These are phyloP conservation scores for Penicillium simplicissimum DNA, from an alignment of 495 filamentous ascomycete genomes.

Conservation along the genomic window DNA sequence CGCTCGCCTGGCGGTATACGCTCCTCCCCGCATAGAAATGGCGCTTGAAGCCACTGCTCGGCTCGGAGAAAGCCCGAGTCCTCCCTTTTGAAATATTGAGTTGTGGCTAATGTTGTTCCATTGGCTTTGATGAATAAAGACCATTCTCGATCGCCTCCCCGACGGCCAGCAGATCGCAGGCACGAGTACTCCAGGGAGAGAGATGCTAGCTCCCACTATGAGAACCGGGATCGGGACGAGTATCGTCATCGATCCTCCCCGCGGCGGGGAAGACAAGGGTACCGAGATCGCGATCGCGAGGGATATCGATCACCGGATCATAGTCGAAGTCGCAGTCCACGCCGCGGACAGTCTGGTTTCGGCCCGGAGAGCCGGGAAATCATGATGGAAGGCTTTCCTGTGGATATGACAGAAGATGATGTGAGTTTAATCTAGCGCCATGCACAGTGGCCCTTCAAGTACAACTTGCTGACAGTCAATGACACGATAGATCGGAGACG, in stretches of 20 bases:
- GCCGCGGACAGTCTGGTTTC: conserved; percentile 44
- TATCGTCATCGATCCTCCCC: conserved; percentile 43
- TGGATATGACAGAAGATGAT: conserved; percentile 63
- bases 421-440: conserved; percentile 30
- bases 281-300: conserved; percentile 58
- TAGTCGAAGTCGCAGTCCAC: conserved; percentile 45
- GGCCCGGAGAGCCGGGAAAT: conserved; percentile 59
- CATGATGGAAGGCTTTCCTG: conserved; percentile 61
- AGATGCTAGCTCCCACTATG: conserved; percentile 35
- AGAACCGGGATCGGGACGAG: conserved; percentile 44
- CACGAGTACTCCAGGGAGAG: conserved; percentile 37
- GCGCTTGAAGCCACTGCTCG: conserved; percentile 10
- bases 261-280: conserved; percentile 41
- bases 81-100: conserved; percentile 6
- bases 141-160: conserved; percentile 40
- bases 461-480: background rate
- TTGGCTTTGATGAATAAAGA: conserved; percentile 31
- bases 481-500: conserved; percentile 57
- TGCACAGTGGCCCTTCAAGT: background rate
- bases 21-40: conserved; percentile 46
- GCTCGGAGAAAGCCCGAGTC: conserved; percentile 10
- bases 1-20: conserved; percentile 49
- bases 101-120: conserved; percentile 28
- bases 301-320: conserved; percentile 53
- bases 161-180: conserved; percentile 43